Percentiles rank a stretch among this genome's conserved stretches.
phyloP scores from a whole-genome alignment of 2,329 filamentous ascomycete genomes.

The Lecanicillium sp. region DNA sequence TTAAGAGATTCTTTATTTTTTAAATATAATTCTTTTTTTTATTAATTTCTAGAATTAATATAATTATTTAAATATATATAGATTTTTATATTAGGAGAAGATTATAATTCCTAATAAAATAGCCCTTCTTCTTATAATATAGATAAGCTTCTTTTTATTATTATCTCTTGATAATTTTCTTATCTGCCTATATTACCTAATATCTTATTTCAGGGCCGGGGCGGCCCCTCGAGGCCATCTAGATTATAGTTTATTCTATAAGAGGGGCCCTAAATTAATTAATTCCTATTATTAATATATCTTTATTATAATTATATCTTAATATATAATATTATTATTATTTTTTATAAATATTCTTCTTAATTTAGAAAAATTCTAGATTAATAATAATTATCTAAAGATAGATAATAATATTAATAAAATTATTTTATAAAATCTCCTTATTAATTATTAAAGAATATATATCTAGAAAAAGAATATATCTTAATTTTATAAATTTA shows the following conservation, averaged over 20 bases:
- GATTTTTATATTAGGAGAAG: no score
- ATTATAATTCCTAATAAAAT: background rate
- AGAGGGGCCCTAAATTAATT: background rate
- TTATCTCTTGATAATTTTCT: background rate
- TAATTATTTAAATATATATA: conserved; percentile 1
- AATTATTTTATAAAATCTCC: background rate
- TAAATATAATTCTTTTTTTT: background rate
- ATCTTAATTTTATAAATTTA: background rate
- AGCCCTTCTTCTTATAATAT: background rate
- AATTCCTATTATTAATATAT: no score
- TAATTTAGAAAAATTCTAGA: no score
- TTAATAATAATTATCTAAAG: no score
- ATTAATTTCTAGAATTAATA: background rate
- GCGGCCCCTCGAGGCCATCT: no score
- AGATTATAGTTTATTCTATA: no score
- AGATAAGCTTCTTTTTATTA: background rate
- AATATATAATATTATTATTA: no score
- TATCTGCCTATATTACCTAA: no score
- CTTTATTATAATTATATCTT: no score
- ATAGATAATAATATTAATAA: background rate
- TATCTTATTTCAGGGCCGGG: no score
- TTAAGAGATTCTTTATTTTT: background rate
- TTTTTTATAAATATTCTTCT: no score
- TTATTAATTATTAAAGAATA: background rate
- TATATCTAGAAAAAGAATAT: background rate